Evolutionary conservation across 2,329 filamentous ascomycete genomes (phyloP).

Genomic region (Xylariaceae sp.): DNA sequence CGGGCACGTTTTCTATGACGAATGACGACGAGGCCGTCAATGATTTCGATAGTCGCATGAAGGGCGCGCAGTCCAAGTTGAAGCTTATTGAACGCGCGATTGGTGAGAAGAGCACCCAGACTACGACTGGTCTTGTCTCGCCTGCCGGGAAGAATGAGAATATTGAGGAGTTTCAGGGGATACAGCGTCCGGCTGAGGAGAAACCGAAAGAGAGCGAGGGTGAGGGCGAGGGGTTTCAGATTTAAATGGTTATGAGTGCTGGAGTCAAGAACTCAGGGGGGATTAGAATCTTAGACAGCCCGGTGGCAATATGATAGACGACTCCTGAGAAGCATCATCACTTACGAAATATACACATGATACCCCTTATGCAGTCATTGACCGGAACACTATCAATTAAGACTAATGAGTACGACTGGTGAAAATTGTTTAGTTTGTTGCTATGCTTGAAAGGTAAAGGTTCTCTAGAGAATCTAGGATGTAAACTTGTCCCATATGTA

Average conservation of each 20-base stretch:
- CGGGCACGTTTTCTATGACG: slow-evolving; percentile 66
- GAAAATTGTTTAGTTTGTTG: not conserved
- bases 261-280: not conserved
- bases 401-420: slow-evolving; percentile 1
- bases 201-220: not conserved
- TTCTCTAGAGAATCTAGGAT: slow-evolving; percentile 29
- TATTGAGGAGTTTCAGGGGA: slow-evolving; percentile 26
- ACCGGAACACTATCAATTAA: not conserved
- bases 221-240: not conserved
- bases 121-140: slow-evolving; percentile 1
- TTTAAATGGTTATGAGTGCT: not conserved
- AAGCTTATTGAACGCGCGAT: slow-evolving; percentile 76
- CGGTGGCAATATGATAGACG: not conserved
- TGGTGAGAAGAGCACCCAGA: slow-evolving; percentile 31
- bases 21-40: slow-evolving; percentile 87
- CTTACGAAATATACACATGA: not conserved
- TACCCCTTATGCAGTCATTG: not conserved
- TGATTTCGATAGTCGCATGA: slow-evolving; percentile 81
- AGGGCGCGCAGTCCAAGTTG: slow-evolving; percentile 74
- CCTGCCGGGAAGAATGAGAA: slow-evolving; percentile 24
- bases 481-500: slow-evolving; percentile 27
- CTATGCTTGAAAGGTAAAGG: slow-evolving; percentile 4
- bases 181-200: slow-evolving; percentile 12
- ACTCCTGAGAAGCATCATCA: not conserved
- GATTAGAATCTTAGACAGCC: not conserved